Base-by-base conservation (phyloP, 23 red algal genomes). In the Gracilariopsis chorda region DNA sequence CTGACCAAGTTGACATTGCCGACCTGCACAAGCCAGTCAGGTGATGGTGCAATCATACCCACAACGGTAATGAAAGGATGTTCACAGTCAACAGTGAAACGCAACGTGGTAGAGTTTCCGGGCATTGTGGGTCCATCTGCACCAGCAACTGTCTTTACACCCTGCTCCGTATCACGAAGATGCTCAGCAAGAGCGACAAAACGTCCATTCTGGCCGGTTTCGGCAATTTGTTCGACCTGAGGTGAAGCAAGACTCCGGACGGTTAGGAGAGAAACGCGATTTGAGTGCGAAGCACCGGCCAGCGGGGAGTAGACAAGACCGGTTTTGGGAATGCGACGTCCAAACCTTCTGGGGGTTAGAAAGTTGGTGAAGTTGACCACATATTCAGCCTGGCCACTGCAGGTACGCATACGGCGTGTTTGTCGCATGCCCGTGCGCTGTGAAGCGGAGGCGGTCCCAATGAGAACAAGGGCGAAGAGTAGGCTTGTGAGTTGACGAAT, bases 1-100 rank as follows among this genome's bases (percentile, higher is more conserved):
- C 44, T 44, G 4, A 61, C 45, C 45, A 89, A 19, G 67, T 74
- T 63, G 14, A 65, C 29, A 69, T 89, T 89, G 39, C 58, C 78
- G 69, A 89, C 78, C 48, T 89, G 85, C 23, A 89, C 85, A 48
- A 89, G 57, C 85, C 85, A 89, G 48, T 89, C 85, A 40, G 85
- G 85, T 19, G 65, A 75, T 55, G 85, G 85, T 23, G 85, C 85
- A 51, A 89, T 68, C 85, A 89, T 89, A 30, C 51, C 51, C 25
- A 89, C 61, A 25, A 65, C 67, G 48, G 85, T 89, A 28, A 89
- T 51, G 69, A 89, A 89, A 4, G 85, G 68, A 7, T 78, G 21
- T 9, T 76, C 72, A 53, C 85, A 89, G 34, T 89, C 70, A 17
- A 89, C 85, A 16, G 48, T 77, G 47, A 89, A 43, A 48, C 33